Evolutionary conservation across 169 alveolate genomes (phyloP).

Genomic region (Theileria parva): DNA sequence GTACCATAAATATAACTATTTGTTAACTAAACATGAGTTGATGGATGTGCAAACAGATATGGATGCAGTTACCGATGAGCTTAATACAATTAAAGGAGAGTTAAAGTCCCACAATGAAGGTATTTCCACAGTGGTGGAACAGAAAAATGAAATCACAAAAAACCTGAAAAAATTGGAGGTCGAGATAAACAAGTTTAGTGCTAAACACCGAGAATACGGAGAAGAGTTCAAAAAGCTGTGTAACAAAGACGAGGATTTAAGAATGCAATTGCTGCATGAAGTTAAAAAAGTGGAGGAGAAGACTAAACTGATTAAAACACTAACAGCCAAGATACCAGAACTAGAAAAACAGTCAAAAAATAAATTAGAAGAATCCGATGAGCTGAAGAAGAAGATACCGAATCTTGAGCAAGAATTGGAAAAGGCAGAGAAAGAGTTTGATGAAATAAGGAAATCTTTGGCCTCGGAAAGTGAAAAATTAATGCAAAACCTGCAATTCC

Average conservation of each 20-base stretch:
- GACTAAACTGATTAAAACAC: conserved; percentile 64
- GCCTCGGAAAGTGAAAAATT: conserved; percentile 63
- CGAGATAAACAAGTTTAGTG: conserved; percentile 68
- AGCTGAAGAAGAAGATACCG: conserved; percentile 66
- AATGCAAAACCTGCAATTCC: conserved; percentile 55
- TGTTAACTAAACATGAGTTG: conserved; percentile 65
- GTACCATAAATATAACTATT: conserved; percentile 51
- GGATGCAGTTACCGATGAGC: conserved; percentile 59
- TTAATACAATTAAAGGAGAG: conserved; percentile 34
- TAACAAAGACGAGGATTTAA: conserved; percentile 77
- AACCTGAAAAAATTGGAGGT: conserved; percentile 64
- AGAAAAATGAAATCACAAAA: conserved; percentile 68
- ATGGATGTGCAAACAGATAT: conserved; percentile 37
- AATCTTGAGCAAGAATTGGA: conserved; percentile 66
- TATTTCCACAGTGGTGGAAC: conserved; percentile 58
- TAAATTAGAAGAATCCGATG: conserved; percentile 49
- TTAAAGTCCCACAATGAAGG: conserved; percentile 39
- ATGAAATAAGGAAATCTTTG: conserved; percentile 51
- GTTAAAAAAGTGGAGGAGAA: conserved; percentile 75
- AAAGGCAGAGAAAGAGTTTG: conserved; percentile 69
- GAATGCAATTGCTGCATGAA: conserved; percentile 69
- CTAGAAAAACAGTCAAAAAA: conserved; percentile 66
- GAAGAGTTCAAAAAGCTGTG: conserved; percentile 72
- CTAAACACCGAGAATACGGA: conserved; percentile 64
- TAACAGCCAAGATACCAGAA: conserved; percentile 60